phyloP scores from a whole-genome alignment of 1,139 yeast genomes.

The Wickerhamomyces sp. region DNA sequence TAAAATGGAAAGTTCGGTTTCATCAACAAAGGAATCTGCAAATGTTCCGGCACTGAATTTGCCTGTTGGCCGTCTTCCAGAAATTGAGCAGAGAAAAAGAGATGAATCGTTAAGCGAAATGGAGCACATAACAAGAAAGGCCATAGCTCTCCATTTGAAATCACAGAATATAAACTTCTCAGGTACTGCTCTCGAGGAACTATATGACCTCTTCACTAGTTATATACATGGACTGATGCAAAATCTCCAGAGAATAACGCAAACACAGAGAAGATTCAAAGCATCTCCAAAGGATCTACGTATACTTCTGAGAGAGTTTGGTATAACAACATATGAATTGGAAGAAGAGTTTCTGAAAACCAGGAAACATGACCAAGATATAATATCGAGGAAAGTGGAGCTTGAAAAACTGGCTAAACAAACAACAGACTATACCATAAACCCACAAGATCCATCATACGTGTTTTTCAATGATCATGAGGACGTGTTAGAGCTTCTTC shows the following conservation, averaged over 20 bases:
- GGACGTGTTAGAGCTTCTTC: constrained; percentile 49
- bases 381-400: constrained; percentile 9
- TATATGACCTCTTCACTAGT: constrained; percentile 43
- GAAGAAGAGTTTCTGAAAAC: constrained; percentile 35
- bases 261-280: constrained; percentile 60
- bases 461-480: constrained; percentile 42
- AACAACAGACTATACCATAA: constrained; percentile 15
- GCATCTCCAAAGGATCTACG: constrained; percentile 59
- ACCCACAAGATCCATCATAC: constrained; percentile 32
- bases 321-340: constrained; percentile 42
- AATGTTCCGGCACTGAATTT: no score
- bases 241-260: constrained; percentile 50
- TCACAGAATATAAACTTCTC: constrained; percentile 36
- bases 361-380: constrained; percentile 16
- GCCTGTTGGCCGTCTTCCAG: constrained; percentile 1
- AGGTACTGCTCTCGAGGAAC: constrained; percentile 41
- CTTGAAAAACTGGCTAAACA: constrained; percentile 11
- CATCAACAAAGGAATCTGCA: background rate
- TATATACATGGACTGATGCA: constrained; percentile 46
- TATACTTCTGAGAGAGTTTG: constrained; percentile 42
- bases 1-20: no score
- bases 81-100: background rate
- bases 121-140: constrained; percentile 21
- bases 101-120: constrained; percentile 13
- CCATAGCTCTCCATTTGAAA: constrained; percentile 34